Percentiles rank a stretch among this genome's conserved stretches.
Evolutionary conservation across 2,329 filamentous ascomycete genomes (phyloP).

Genomic region (Zymoseptoria tritici): DNA sequence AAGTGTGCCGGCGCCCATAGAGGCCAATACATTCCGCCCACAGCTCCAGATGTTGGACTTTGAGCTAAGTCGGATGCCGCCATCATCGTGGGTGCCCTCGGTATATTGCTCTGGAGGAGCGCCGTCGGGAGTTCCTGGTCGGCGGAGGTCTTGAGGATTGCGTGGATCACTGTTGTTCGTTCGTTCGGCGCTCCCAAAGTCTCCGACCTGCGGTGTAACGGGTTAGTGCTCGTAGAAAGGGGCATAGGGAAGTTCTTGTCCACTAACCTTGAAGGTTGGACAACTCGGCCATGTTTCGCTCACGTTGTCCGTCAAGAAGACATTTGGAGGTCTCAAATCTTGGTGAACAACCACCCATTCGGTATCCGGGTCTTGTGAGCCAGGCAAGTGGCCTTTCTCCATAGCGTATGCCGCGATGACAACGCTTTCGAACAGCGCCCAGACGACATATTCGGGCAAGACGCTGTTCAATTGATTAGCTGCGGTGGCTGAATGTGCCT

Average conservation of each 20-base stretch:
- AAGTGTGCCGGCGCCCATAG: background rate
- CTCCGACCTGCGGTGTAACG: background rate
- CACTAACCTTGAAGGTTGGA: background rate
- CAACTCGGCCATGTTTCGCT: background rate
- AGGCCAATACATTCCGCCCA: background rate
- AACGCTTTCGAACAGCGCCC: background rate
- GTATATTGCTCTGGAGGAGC: background rate
- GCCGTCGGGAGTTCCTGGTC: background rate
- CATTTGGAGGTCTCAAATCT: background rate
- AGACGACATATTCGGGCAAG: background rate
- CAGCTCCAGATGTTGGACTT: background rate
- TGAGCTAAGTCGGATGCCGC: background rate
- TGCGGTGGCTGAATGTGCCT: background rate
- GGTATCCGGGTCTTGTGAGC: background rate
- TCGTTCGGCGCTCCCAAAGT: background rate
- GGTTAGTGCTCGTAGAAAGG: background rate
- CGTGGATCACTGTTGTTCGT: background rate
- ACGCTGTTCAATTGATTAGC: background rate
- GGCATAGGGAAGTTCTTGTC: background rate
- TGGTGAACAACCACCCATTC: background rate
- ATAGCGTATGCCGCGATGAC: background rate
- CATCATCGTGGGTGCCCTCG: background rate
- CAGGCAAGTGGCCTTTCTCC: background rate
- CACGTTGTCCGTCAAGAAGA: background rate
- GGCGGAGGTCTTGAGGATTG: background rate